Base-by-base conservation (phyloP, 2,329 filamentous ascomycete species). In the Alternaria infectoria region DNA sequence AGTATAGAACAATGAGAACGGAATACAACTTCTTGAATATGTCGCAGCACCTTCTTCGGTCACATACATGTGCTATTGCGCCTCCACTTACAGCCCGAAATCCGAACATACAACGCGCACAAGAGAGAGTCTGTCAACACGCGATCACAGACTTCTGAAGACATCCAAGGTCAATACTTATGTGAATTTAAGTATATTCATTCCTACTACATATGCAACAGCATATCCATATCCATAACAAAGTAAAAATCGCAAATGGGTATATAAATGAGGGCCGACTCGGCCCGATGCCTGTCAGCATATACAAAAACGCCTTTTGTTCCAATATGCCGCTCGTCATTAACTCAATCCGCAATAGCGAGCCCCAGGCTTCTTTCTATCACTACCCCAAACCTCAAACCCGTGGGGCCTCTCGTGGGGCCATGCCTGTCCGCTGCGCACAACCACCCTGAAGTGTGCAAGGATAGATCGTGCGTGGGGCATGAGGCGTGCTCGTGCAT, bases 171-270 rank as follows among this genome's bases (percentile, higher is more conserved):
- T 21, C 21, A 21, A 23, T 5, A 23, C 4, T 23, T 23, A 23
- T 23, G 21, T 21, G 5, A 21, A 45, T 50, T 6, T 51, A 10
- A 15, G 21, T 26, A 25, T 10, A 36, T n/a, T n/a, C 21, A 23
- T 43, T 54, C 51, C 4, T 50, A 6, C n/a, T 50, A 10, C 7
- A 12, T 51, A 58, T 58, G 55, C 32, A 23, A 28, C 17, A n/a
- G 44, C 36, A 61, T 46, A 19, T 12, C 28, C 19, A 8, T 40
- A 11, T 9, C 25, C 6, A 11, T 36, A 25, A 54, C 46, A 5
- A 54, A 11, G 13, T 11, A 15, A 47, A 54, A 5, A 54, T 36
- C 15, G 59, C 59, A 62, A 59, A 62, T 62, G 59, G 59, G 59
- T 62, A 59, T 62, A 52, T 43, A 40, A 23, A 47, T 58, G 10